These are phyloP conservation scores for Postia placenta DNA, from an alignment of 768 basidiomycete species.

Conservation along the genomic window DNA sequence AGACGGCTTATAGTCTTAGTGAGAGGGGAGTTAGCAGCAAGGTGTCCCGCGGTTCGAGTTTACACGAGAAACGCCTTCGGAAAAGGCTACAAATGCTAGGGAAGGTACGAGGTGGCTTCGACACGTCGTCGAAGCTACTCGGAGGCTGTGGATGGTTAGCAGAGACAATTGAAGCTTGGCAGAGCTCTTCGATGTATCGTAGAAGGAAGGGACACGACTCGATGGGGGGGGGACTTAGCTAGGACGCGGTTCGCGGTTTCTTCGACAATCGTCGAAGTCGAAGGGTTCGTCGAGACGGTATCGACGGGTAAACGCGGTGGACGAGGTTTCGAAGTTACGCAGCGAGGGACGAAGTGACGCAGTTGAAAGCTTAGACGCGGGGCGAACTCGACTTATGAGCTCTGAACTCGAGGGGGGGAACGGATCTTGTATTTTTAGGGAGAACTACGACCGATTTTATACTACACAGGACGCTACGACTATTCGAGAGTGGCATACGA, in stretches of 20 bases:
- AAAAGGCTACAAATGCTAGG: neutral
- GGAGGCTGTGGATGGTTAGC: neutral
- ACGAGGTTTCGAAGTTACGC: neutral
- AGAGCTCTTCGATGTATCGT: neutral
- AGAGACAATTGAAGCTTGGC: neutral
- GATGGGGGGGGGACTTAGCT: neutral
- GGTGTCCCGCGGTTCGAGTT: neutral
- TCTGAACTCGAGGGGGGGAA: neutral
- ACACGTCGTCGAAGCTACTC: neutral
- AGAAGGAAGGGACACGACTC: neutral
- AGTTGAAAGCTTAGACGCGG: neutral
- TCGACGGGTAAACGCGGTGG: neutral
- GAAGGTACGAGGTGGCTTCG: neutral
- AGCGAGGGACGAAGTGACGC: neutral
- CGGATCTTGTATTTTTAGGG: neutral
- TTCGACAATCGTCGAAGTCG: neutral
- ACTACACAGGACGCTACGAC: neutral
- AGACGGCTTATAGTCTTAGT: neutral
- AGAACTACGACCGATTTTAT: neutral
- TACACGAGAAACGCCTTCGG: neutral
- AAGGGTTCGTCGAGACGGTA: neutral
- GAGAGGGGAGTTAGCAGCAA: neutral
- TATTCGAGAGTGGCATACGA: neutral
- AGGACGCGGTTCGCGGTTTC: neutral
- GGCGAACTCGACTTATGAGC: neutral